Evolutionary conservation across 441 rosid genomes (phyloP), one percentile per base, ranked within the genome.

Genomic region (Macaranga tanarius): DNA sequence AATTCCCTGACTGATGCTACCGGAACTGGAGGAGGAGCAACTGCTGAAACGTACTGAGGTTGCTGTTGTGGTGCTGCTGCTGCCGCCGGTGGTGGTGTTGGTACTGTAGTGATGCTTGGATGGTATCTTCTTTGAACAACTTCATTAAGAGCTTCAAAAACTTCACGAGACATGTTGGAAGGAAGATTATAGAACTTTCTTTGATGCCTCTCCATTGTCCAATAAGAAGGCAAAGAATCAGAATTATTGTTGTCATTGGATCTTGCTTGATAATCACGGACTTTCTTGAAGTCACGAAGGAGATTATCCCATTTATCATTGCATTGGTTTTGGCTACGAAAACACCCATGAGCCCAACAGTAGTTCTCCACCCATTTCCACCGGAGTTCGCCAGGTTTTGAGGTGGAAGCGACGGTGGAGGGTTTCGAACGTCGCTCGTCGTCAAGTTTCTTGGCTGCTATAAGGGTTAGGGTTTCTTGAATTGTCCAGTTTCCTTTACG

Each of bases 291-390:
- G 75, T 86, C 89, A 26, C 86, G 85, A 68, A 84, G 86, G 76
- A 82, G 89, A 65, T 86, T 84, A 40, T 86, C 89, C 89, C 89
- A 86, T 75, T 86, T 86, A 73, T 86, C 89, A 77, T 86, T 86
- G 83, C 89, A 86, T 67, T 86, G 89, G 80, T 86, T 86, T 67
- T 86, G 89, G 79, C 86, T 84, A 48, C 89, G 83, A 73, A 25
- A 69, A 50, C 87, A 84, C 1, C 73, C 84, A 31, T 71, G 78
- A 28, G 63, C 71, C 86, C 89, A 86, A 78, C 87, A 86, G 80
- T 79, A 86, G 66, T 86, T 83, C 78, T 84, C 87, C 20, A 84
- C 81, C 87, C 87, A 86, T 75, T 86, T 86, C 89, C 86, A 86
- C 54, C 85, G 67, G 17, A 80, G 82, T 76, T 84, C 86, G 0